These are phyloP conservation scores for Zostera marina DNA, from an alignment of 116 monocot species.

Conservation along the genomic window DNA sequence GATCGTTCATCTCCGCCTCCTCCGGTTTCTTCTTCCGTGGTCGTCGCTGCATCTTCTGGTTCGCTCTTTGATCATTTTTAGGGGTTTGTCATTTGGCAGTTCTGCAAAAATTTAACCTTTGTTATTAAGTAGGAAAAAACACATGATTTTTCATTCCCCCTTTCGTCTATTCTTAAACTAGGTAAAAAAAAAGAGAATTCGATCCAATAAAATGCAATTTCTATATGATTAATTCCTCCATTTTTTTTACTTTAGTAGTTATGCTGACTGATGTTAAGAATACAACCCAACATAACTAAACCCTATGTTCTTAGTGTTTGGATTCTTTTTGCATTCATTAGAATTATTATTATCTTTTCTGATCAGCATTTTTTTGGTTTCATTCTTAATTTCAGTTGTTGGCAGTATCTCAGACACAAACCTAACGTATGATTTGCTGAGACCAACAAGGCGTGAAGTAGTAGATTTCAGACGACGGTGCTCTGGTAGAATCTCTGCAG, in stretches of 20 bases:
- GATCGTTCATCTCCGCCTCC: not conserved
- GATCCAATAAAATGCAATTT: no score
- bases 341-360: not conserved
- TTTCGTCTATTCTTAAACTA: no score
- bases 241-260: no score
- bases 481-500: constrained; percentile 1
- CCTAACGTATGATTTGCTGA: constrained; percentile 4
- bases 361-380: not conserved
- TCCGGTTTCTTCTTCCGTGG: not conserved
- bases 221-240: no score
- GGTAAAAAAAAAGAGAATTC: no score
- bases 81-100: no score
- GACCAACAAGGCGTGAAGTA: not conserved
- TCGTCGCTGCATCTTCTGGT: not conserved
- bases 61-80: not conserved
- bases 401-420: constrained; percentile 7
- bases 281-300: no score
- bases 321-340: not conserved
- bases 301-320: not conserved
- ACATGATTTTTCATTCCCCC: no score
- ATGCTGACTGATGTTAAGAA: no score
- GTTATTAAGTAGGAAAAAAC: no score
- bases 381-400: constrained; percentile 4
- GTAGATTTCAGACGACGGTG: not conserved
- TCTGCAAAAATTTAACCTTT: no score